Conservation (phyloP, 2,329 filamentous ascomycete genomes). For the Aspergillus candidus region DNA sequence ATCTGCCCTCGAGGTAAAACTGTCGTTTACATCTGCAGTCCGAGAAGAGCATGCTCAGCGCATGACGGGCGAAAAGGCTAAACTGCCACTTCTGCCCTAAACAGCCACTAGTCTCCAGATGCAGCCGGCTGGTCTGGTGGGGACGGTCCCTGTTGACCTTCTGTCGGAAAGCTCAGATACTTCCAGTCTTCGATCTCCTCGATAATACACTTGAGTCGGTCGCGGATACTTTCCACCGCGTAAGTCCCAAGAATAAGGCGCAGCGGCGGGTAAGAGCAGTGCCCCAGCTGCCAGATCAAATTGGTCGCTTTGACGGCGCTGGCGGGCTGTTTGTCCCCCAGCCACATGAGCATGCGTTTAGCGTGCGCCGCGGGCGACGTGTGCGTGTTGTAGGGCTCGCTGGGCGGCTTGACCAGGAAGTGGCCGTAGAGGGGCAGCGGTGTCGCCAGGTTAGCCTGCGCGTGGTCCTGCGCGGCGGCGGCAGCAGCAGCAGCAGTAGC, state of each 20-base stretch:
- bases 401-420: conserved; percentile 81
- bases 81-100: too few species aligned
- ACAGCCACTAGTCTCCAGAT: too few species aligned
- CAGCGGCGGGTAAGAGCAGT: conserved; percentile 89
- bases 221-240: conserved; percentile 90
- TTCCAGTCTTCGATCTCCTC: conserved; percentile 96
- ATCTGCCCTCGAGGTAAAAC: too few species aligned
- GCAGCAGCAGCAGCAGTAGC: conserved; percentile 9
- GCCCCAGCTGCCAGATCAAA: conserved; percentile 87
- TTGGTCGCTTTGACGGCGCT: conserved; percentile 90
- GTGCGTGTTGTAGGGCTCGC: conserved; percentile 69
- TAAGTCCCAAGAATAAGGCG: conserved; percentile 84
- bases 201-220: conserved; percentile 80
- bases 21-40: too few species aligned
- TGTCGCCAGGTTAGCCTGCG: conserved; percentile 24
- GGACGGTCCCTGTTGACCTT: conserved; percentile 24
- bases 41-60: too few species aligned
- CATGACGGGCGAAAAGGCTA: too few species aligned
- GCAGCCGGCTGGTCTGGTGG: not conserved
- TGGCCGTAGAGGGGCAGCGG: conserved; percentile 80
- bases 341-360: conserved; percentile 86
- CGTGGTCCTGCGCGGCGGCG: conserved; percentile 15
- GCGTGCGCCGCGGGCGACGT: conserved; percentile 84
- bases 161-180: conserved; percentile 63
- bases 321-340: conserved; percentile 85